Evolutionary conservation across 768 basidiomycete genomes (phyloP).

Genomic region (Obba rivulosa): DNA sequence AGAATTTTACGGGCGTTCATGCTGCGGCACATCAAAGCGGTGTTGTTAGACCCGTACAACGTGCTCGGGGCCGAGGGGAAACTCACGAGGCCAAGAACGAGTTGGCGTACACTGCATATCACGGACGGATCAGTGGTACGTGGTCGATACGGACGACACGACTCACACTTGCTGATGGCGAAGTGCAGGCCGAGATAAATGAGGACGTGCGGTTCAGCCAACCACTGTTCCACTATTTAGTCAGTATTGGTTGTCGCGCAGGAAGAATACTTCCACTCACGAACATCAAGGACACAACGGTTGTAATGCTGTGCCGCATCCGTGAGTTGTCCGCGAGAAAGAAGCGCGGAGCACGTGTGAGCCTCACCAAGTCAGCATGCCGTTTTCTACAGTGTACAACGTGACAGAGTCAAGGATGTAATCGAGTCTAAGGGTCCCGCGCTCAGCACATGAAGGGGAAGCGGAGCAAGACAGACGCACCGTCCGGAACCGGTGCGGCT

Average conservation of each 20-base stretch:
- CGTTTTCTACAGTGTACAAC: conserved; percentile 24
- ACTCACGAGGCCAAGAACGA: conserved; percentile 24
- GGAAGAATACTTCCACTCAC: conserved; percentile 12
- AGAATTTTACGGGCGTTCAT: conserved; percentile 21
- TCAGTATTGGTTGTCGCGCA: neutral
- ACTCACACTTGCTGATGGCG: conserved; percentile 24
- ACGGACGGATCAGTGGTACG: conserved; percentile 2
- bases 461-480: conserved; percentile 7
- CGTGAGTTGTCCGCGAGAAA: neutral
- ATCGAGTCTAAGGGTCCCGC: conserved; percentile 15
- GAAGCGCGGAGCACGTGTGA: conserved; percentile 1
- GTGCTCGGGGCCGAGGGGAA: neutral
- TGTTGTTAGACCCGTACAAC: neutral
- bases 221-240: conserved; percentile 15
- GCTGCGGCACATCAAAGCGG: conserved; percentile 7
- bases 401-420: conserved; percentile 21
- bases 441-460: neutral
- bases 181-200: conserved; percentile 25
- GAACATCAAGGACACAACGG: conserved; percentile 20
- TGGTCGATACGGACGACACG: neutral
- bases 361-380: conserved; percentile 21
- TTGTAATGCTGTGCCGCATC: conserved; percentile 13
- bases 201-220: conserved; percentile 21
- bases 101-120: conserved; percentile 22
- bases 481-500: conserved; percentile 18